Evolutionary conservation across 2,329 filamentous ascomycete species (phyloP), one percentile per base, ranked within the genome.

Genomic region (Ascochyta pisi): DNA sequence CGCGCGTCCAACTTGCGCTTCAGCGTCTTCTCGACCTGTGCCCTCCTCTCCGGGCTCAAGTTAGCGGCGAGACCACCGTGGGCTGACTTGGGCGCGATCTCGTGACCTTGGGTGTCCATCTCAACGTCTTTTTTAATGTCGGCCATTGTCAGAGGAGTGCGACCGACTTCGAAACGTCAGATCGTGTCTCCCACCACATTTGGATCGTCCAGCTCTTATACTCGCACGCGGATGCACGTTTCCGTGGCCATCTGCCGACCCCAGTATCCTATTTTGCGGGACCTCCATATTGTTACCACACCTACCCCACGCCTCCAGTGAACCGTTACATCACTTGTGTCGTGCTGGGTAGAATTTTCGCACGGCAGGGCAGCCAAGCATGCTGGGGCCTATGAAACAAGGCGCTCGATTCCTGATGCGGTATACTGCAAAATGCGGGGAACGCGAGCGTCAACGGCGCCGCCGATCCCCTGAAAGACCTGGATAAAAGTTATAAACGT

Each of bases 1-100:
- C 70, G 61, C 31, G 59, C 40, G 44, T 75, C 72, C 46, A 75
- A 48, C 59, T 75, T 75, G 47, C 67, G 58, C 58, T 74, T 74
- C 65, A 75, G 47, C 34, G 26, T 61, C 63, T 74, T 74, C 65
- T 75, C 72, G 7, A 75, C 72, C 40, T 63, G 42, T 37, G 43
- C 58, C 27, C 72, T 61, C 26, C 64, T 60, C 59, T 74, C 70
- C 1, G 71, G 71, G 16, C 60, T 60, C 66, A 74, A 64, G n/a
- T 55, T 65, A 37, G 65, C 63, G 15, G 63, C 66, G 9, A 65
- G 52, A 0, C 60, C 60, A 49, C 45, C 45, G n/a, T 42, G 46
- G 16, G 27, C 22, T 12, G 54, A 23, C 34, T 43, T 45, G 26
- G 54, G 54, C 19, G 48, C 49, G 16, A 57, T 24, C 44, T 52